Evolutionary conservation across 1,139 yeast genomes (phyloP).

Genomic region (Magnusiomyces ingens): DNA sequence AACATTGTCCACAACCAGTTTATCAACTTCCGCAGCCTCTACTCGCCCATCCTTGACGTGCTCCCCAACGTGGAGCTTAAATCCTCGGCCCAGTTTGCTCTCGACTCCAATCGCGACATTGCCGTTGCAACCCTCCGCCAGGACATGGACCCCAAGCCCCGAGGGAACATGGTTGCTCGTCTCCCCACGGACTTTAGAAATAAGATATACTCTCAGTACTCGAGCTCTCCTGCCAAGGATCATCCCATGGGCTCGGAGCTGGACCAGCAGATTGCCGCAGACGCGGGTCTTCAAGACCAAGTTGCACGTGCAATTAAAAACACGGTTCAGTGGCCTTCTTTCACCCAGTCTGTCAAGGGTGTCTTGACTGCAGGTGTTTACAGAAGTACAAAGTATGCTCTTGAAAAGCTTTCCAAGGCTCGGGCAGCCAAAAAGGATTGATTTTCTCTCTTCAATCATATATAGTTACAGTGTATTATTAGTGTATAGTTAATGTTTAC

Average conservation of each 20-base stretch:
- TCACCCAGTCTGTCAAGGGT: constrained; percentile 76
- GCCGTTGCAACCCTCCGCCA: constrained; percentile 31
- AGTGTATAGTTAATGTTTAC: constrained; percentile 23
- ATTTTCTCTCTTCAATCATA: not conserved
- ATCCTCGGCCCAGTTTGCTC: constrained; percentile 18
- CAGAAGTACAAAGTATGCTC: constrained; percentile 68
- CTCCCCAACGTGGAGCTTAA: constrained; percentile 32
- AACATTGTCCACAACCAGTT: constrained; percentile 81
- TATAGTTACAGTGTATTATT: not conserved
- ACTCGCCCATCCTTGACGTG: constrained; percentile 58
- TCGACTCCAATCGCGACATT: constrained; percentile 19
- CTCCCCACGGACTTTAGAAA: constrained; percentile 50
- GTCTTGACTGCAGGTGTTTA: constrained; percentile 75
- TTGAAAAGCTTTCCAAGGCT: constrained; percentile 52
- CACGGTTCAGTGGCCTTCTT: constrained; percentile 64
- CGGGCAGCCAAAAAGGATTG: constrained; percentile 12
- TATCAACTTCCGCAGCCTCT: constrained; percentile 58
- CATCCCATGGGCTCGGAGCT: constrained; percentile 25
- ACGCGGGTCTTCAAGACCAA: constrained; percentile 35
- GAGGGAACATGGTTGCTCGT: constrained; percentile 36
- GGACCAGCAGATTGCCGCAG: constrained; percentile 38
- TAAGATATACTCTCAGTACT: constrained; percentile 40
- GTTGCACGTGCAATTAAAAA: constrained; percentile 44
- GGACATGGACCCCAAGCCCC: constrained; percentile 32
- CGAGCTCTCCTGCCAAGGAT: constrained; percentile 21